phyloP scores from a whole-genome alignment of 2,329 filamentous ascomycete genomes.

The Trichoderma aggressivum region DNA sequence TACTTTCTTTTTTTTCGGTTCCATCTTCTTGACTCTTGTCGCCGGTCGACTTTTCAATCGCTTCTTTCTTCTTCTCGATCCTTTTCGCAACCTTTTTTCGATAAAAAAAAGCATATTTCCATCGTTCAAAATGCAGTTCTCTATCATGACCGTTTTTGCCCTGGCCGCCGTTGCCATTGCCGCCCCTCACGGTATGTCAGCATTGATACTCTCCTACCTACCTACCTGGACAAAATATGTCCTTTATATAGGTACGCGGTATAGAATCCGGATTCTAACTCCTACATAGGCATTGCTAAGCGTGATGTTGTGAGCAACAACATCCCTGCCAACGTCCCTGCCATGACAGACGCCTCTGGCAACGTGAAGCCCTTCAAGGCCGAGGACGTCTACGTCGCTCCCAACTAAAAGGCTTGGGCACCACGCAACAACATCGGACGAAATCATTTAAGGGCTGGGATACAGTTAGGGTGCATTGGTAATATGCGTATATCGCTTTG shows the following conservation, averaged over 20 bases:
- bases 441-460: neutral
- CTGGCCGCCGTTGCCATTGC: constrained; percentile 47
- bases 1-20: constrained; percentile 4
- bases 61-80: constrained; percentile 24
- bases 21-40: constrained; percentile 35
- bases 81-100: neutral
- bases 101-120: constrained; percentile 11
- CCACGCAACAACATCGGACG: neutral
- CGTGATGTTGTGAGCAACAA: constrained; percentile 2
- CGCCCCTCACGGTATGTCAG: constrained; percentile 30
- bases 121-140: constrained; percentile 52
- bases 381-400: constrained; percentile 40
- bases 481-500: neutral
- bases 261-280: neutral
- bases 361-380: constrained; percentile 46
- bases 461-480: neutral
- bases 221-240: neutral
- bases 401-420: neutral
- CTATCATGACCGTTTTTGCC: constrained; percentile 44
- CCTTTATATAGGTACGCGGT: neutral
- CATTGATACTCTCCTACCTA: too few species aligned
- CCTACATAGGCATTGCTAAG: constrained; percentile 15
- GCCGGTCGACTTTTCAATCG: constrained; percentile 46
- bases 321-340: constrained; percentile 33
- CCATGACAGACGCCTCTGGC: constrained; percentile 47